Base-by-base conservation (phyloP, 306 rosid species). In the Adenanthera pavonina region DNA sequence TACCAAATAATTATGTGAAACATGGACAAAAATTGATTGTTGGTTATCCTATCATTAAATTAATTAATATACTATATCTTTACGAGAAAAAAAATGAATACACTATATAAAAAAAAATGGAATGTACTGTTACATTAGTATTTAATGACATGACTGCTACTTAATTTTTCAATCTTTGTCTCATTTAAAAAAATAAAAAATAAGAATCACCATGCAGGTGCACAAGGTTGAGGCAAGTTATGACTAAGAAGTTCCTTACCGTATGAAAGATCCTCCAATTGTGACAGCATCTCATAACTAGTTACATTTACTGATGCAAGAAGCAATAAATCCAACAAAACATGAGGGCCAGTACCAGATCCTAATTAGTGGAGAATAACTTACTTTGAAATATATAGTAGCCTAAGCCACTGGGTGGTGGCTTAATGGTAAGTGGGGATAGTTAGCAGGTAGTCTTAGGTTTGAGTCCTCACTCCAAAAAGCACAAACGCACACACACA, bases 1-100 rank as follows among this genome's bases (percentile, higher is more conserved):
- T 40, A 56, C 65, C 30, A 83, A 75, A 60, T 30, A 75, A 30
- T 60, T 41, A 75, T 47, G 57, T 56, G 53, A 20, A 47, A 81
- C 56, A 47, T 5, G 46, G 36, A 40, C 67, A 56, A 75, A 48
- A 76, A 5, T 0, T 57, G 19, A 15, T 19, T 17, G 47, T 65
- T 66, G 53, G 47, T 30, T 76, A 80, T 56, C 34, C 60, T 62
- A 40, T 43, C 15, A 70, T 60, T 19, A 43, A 64, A n/a, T 69
- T 57, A 74, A 69, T 30, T 57, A 72, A 0, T 25, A 13, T 17
- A 14, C 30, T 25, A 25, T 25, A 25, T 25, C 30, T 25, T 25
- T 25, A 25, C 30, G 1, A 25, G 30, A 25, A 25, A 25, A 25
- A 25, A 25, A 25, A 25, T 25, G 30, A 25, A 25, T 25, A 25